These are phyloP conservation scores for Pythium rhizo-oryzae DNA, from an alignment of 352 stramenopile species.

Conservation along the genomic window DNA sequence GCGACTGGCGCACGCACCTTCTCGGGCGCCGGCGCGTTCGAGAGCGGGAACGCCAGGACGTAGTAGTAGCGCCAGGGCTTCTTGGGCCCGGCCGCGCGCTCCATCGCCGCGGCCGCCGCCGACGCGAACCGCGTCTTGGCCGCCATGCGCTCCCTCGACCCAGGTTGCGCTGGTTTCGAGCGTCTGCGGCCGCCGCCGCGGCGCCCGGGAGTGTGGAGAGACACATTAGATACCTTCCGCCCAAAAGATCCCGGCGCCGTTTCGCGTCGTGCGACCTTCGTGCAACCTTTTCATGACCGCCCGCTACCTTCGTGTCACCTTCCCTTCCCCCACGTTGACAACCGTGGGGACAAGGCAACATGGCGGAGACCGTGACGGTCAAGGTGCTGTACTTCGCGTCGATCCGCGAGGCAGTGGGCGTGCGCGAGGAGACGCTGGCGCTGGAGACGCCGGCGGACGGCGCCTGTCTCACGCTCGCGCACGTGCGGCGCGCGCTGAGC, in stretches of 20 bases:
- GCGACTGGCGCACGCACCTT: no score
- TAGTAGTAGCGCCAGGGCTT: constrained; percentile 81
- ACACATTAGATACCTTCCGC: no score
- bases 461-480: constrained; percentile 36
- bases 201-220: no score
- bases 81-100: constrained; percentile 21
- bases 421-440: constrained; percentile 63
- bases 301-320: constrained; percentile 5
- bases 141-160: neutral
- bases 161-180: no score
- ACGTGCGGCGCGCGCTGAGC: constrained; percentile 48
- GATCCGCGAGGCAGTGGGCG: constrained; percentile 66
- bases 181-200: no score
- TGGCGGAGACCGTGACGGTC: constrained; percentile 32
- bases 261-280: constrained; percentile 35
- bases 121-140: constrained; percentile 1
- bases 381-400: constrained; percentile 87
- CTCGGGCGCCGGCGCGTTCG: constrained; percentile 37
- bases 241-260: constrained; percentile 26
- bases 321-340: neutral
- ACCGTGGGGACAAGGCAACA: neutral
- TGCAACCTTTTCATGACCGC: constrained; percentile 15
- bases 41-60: constrained; percentile 53
- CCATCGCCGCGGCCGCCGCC: constrained; percentile 15
- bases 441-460: constrained; percentile 21